A percentile compares a stretch with the other conserved stretches of the same genome.
Conservation (phyloP, 768 basidiomycete species). For the Boletus speciosus region DNA sequence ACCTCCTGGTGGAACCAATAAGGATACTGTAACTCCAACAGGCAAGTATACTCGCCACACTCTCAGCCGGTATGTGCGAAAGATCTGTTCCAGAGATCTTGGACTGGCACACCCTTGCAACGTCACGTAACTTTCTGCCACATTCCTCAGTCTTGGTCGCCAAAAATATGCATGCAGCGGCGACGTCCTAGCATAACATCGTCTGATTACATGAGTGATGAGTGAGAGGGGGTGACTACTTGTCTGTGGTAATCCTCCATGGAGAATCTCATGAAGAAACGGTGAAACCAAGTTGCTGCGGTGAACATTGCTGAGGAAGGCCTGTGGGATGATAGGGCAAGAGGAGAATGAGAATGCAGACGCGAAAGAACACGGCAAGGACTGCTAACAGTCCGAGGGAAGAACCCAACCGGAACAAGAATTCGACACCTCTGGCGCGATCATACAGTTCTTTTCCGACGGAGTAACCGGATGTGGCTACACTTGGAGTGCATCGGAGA, state of each 20-base stretch:
- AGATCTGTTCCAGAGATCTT: constrained; percentile 60
- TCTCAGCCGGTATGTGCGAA: constrained; percentile 55
- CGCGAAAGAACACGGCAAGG: constrained; percentile 4
- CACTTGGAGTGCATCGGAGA: constrained; percentile 57
- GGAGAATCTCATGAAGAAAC: constrained; percentile 85
- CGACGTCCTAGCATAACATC: constrained; percentile 57
- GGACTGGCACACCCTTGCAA: constrained; percentile 69
- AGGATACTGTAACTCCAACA: neutral
- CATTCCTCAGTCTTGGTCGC: constrained; percentile 93
- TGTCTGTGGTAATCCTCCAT: constrained; percentile 85
- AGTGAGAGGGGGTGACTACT: constrained; percentile 18
- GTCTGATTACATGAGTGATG: constrained; percentile 10
- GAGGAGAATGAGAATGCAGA: constrained; percentile 11
- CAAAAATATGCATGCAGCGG: constrained; percentile 82
- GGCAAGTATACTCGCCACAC: constrained; percentile 47
- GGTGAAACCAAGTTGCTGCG: constrained; percentile 87
- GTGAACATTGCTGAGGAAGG: constrained; percentile 81
- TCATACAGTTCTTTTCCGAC: constrained; percentile 73
- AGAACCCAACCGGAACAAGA: constrained; percentile 77
- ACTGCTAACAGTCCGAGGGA: constrained; percentile 69
- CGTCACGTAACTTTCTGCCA: constrained; percentile 81
- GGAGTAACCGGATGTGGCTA: constrained; percentile 40
- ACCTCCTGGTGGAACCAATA: constrained; percentile 54
- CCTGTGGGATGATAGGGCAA: constrained; percentile 37
- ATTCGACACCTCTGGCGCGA: constrained; percentile 78